A percentile compares a stretch with the other conserved stretches of the same genome.
These are phyloP conservation scores for Rhododendron molle DNA, from an alignment of 148 eudicot species.

Conservation along the genomic window DNA sequence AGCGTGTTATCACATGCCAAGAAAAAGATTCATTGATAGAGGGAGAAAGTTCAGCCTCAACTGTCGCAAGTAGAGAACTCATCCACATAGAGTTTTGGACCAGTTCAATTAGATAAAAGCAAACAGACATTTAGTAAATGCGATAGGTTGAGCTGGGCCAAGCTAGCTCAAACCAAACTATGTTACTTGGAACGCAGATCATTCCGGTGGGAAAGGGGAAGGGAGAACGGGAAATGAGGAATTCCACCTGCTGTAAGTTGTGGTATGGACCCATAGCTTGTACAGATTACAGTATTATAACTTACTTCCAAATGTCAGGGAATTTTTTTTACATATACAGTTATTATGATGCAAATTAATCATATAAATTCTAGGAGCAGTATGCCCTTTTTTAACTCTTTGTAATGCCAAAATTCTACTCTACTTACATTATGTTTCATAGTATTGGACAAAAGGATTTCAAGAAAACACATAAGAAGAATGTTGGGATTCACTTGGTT, in stretches of 20 bases:
- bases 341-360: background rate
- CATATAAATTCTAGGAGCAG: background rate
- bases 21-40: background rate
- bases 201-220: background rate
- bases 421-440: background rate
- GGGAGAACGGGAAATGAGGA: background rate
- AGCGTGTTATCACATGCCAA: background rate
- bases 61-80: background rate
- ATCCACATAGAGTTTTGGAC: background rate
- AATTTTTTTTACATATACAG: background rate
- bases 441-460: background rate
- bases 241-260: background rate
- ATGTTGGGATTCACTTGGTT: background rate
- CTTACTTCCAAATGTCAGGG: background rate
- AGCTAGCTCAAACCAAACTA: background rate
- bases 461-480: background rate
- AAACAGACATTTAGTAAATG: background rate
- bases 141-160: background rate
- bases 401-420: background rate
- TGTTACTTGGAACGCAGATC: background rate
- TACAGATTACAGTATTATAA: background rate
- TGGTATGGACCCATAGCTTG: background rate
- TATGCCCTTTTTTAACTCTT: background rate
- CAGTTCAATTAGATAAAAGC: background rate
- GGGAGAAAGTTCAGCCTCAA: background rate